Evolutionary conservation across 106 monocot genomes (phyloP).

Genomic region (Alisma plantagoaquatica): DNA sequence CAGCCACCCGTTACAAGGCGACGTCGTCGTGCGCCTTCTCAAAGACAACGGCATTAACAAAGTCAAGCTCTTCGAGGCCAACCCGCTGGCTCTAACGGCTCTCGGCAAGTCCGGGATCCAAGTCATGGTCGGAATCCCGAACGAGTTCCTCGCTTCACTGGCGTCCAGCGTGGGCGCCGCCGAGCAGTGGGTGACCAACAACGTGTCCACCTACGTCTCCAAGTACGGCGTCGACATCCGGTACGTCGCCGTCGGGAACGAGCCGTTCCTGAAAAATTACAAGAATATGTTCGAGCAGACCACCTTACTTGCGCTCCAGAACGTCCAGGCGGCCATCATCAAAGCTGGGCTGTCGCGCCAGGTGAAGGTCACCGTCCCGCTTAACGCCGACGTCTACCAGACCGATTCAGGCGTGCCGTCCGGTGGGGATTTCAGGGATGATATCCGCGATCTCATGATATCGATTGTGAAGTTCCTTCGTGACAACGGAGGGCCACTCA

Average conservation of each 20-base stretch:
- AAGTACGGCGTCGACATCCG: slow-evolving; percentile 73
- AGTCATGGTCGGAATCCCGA: slow-evolving; percentile 93
- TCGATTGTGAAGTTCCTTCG: slow-evolving; percentile 63
- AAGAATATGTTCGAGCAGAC: slow-evolving; percentile 43
- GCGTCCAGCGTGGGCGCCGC: slow-evolving; percentile 51
- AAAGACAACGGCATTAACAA: slow-evolving; percentile 76
- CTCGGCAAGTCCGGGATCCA: slow-evolving; percentile 71
- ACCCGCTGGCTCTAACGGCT: slow-evolving; percentile 36
- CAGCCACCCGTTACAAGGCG: slow-evolving; percentile 55
- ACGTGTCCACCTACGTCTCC: slow-evolving; percentile 71
- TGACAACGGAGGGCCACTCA: slow-evolving; percentile 51
- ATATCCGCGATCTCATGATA: slow-evolving; percentile 69
- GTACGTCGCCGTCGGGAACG: slow-evolving; percentile 83
- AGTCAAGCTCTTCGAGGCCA: slow-evolving; percentile 95
- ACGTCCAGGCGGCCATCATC: slow-evolving; percentile 83
- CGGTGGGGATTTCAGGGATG: slow-evolving; percentile 69
- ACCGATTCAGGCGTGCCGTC: slow-evolving; percentile 58
- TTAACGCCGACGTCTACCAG: slow-evolving; percentile 92
- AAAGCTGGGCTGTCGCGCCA: slow-evolving; percentile 43
- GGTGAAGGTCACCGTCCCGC: slow-evolving; percentile 15
- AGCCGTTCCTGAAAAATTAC: slow-evolving; percentile 76
- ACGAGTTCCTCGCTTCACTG: slow-evolving; percentile 59
- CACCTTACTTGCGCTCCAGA: slow-evolving; percentile 74
- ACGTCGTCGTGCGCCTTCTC: slow-evolving; percentile 57
- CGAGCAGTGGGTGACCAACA: slow-evolving; percentile 78